These are phyloP conservation scores for Cupressus sempervirens DNA, from an alignment of 75 land plant species.

Conservation along the genomic window DNA sequence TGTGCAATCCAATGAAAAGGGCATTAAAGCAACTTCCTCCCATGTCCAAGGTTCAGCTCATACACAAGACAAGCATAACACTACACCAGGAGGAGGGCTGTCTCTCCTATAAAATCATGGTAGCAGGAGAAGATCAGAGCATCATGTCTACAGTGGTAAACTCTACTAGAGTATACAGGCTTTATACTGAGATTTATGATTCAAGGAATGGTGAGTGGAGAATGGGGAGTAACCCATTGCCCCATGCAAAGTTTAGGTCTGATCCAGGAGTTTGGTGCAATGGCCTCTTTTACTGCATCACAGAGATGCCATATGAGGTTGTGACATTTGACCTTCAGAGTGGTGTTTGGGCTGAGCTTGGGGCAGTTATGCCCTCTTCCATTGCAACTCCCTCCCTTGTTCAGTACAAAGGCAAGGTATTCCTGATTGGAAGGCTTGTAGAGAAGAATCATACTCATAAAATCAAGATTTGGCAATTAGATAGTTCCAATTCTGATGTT, in stretches of 20 bases:
- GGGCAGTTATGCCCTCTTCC: conserved; percentile 23
- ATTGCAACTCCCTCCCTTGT: conserved; percentile 33
- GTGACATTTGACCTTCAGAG: conserved; percentile 17
- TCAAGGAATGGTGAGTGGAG: conserved; percentile 18
- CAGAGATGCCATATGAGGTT: conserved; percentile 35
- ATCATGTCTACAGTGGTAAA: not conserved
- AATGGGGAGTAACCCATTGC: conserved; percentile 19
- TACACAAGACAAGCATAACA: conserved; percentile 31
- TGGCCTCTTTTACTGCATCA: conserved; percentile 23
- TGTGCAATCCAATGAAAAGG: conserved; percentile 35
- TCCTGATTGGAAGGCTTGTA: conserved; percentile 27
- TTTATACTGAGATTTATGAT: conserved; percentile 37
- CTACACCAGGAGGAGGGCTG: not conserved
- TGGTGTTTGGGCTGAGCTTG: conserved; percentile 30
- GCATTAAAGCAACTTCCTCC: conserved; percentile 19
- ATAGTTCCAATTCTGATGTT: not conserved
- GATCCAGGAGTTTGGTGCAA: conserved; percentile 34
- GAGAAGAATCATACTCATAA: not conserved
- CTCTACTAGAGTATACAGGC: conserved; percentile 14
- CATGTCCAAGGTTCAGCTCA: conserved; percentile 28
- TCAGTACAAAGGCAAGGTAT: conserved; percentile 17
- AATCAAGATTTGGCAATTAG: not conserved
- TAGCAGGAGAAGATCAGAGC: conserved; percentile 22
- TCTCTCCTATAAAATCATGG: conserved; percentile 25
- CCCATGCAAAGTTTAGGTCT: conserved; percentile 28